A percentile compares a stretch with the other conserved stretches of the same genome.
phyloP scores from a whole-genome alignment of 208 protist genomes.

The Lotmaria passim region DNA sequence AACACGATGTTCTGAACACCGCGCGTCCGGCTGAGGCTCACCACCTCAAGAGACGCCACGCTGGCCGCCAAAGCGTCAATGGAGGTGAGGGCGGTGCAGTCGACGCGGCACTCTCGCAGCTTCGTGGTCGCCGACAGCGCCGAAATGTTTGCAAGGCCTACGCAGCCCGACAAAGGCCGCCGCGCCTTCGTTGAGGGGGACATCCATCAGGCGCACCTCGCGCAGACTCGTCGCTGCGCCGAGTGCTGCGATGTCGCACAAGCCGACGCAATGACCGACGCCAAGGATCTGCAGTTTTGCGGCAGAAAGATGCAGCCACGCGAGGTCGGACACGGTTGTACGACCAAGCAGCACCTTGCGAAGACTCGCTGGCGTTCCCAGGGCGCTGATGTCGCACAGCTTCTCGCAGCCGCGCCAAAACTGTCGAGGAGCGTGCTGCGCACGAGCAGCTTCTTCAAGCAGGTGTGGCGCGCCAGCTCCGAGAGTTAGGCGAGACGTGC shows the following conservation, averaged over 20 bases:
- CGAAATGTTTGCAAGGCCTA: background rate
- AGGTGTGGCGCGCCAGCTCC: background rate
- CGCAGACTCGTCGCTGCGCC: conserved; percentile 1
- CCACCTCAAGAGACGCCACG: conserved; percentile 7
- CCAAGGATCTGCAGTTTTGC: background rate
- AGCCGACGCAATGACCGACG: background rate
- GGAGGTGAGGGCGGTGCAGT: conserved; percentile 15
- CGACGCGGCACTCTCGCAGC: conserved; percentile 4
- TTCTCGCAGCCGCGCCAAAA: background rate
- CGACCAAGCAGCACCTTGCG: conserved; percentile 4
- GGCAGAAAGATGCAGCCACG: background rate
- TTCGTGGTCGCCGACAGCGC: background rate
- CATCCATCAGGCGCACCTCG: conserved; percentile 4
- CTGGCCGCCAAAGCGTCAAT: background rate
- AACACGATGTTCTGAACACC: conserved; percentile 1
- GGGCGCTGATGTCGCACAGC: background rate
- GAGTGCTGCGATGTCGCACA: conserved; percentile 1
- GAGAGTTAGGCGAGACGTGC: background rate
- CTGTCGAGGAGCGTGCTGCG: background rate
- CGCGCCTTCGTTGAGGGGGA: conserved; percentile 1
- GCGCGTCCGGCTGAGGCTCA: conserved; percentile 1
- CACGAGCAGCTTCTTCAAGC: background rate
- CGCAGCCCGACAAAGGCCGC: conserved; percentile 13
- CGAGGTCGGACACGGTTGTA: conserved; percentile 14
- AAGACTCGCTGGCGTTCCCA: background rate